phyloP scores from a whole-genome alignment of 352 stramenopile genomes.

The Saprolegnia diclina region DNA sequence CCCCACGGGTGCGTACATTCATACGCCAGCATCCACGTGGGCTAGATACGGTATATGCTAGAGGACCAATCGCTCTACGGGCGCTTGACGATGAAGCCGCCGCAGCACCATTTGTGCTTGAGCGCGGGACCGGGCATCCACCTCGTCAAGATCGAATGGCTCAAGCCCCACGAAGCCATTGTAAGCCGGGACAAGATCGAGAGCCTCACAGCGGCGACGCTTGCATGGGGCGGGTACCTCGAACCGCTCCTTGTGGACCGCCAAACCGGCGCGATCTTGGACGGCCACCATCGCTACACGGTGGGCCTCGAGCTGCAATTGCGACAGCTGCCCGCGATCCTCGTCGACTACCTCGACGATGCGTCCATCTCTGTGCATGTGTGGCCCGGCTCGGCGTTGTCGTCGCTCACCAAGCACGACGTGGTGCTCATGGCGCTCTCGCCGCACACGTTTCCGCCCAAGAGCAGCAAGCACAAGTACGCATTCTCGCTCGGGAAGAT shows the following conservation, averaged over 20 bases:
- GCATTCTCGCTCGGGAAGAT: slow-evolving; percentile 34
- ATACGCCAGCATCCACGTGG: too few relatives aligned
- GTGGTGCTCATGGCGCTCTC: slow-evolving; percentile 27
- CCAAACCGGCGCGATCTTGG: slow-evolving; percentile 27
- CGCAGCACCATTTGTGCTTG: neutral
- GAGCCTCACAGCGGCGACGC: slow-evolving; percentile 19
- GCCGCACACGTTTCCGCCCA: slow-evolving; percentile 26
- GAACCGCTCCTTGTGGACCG: slow-evolving; percentile 26
- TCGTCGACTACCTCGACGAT: slow-evolving; percentile 28
- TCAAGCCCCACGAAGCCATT: slow-evolving; percentile 28
- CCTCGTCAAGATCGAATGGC: slow-evolving; percentile 59
- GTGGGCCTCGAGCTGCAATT: slow-evolving; percentile 26
- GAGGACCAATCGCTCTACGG: slow-evolving; percentile 1
- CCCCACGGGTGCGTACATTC: neutral
- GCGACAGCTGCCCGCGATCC: slow-evolving; percentile 20
- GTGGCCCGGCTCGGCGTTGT: slow-evolving; percentile 23
- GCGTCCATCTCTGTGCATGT: slow-evolving; percentile 25
- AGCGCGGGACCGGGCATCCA: slow-evolving; percentile 34
- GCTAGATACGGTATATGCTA: neutral
- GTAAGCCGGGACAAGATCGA: slow-evolving; percentile 24
- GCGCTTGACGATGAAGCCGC: neutral
- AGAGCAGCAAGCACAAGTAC: slow-evolving; percentile 52
- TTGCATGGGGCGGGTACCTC: slow-evolving; percentile 26
- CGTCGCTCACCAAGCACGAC: slow-evolving; percentile 19
- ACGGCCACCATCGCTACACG: slow-evolving; percentile 29